These are phyloP conservation scores for Tephrocybe sp. DNA, from an alignment of 768 basidiomycete genomes.

Conservation along the genomic window DNA sequence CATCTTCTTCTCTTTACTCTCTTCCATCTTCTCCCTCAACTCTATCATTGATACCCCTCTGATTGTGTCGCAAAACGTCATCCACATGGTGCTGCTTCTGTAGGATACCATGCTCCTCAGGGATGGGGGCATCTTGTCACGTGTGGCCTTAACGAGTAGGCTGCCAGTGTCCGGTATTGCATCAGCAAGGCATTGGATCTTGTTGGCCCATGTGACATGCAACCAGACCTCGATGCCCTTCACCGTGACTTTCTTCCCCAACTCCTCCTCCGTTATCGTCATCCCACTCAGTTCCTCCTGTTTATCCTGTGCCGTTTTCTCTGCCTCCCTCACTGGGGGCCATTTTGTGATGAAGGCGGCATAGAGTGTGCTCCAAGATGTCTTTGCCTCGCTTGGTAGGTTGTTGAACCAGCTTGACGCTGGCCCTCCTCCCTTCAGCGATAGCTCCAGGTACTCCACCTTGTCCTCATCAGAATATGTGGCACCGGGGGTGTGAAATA, in stretches of 20 bases:
- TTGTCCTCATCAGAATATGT: too few relatives aligned
- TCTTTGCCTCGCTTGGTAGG: neutral
- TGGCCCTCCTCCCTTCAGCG: conserved; percentile 1
- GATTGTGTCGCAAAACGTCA: conserved; percentile 2
- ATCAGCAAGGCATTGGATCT: too few relatives aligned
- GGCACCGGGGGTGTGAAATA: too few relatives aligned
- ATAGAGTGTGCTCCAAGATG: neutral
- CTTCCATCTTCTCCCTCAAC: conserved; percentile 10
- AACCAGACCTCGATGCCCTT: conserved; percentile 3
- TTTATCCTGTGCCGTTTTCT: conserved; percentile 14
- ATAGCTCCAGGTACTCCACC: too few relatives aligned
- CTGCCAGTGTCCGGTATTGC: conserved; percentile 1
- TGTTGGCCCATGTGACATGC: conserved; percentile 3
- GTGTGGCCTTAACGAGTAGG: too few relatives aligned
- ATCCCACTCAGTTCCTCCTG: conserved; percentile 11
- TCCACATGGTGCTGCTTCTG: conserved; percentile 1
- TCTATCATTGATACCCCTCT: conserved; percentile 3
- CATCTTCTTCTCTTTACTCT: too few relatives aligned
- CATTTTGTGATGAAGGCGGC: neutral
- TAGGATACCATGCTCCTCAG: neutral
- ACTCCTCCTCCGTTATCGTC: conserved; percentile 13
- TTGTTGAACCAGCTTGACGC: conserved; percentile 1
- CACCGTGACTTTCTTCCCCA: conserved; percentile 13
- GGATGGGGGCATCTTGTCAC: conserved; percentile 5
- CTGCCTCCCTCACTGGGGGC: conserved; percentile 2